These are phyloP conservation scores for Colletotrichum theobromicola DNA, from an alignment of 2,329 filamentous ascomycete species.

Conservation along the genomic window DNA sequence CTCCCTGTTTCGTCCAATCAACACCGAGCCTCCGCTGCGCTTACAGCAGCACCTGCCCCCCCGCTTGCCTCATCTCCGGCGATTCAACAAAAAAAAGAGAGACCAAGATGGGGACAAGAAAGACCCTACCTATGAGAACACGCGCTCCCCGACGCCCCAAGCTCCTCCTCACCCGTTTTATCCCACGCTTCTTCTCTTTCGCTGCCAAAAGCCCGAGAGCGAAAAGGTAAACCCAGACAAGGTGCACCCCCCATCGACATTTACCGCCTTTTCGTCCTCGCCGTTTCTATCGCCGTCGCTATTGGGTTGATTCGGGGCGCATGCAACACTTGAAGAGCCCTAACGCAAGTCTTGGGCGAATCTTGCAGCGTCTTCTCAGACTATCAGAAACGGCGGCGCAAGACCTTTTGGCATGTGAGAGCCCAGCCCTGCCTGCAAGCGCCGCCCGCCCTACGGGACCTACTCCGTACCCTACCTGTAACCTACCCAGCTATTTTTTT, in stretches of 20 bases:
- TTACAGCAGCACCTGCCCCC: neutral
- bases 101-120: neutral
- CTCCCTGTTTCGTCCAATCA: neutral
- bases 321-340: neutral
- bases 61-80: neutral
- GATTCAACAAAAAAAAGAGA: constrained; percentile 15
- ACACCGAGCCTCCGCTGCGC: neutral
- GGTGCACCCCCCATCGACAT: neutral
- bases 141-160: constrained; percentile 10
- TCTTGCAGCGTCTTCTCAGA: neutral
- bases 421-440: neutral
- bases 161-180: constrained; percentile 11
- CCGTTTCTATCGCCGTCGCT: neutral
- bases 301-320: constrained; percentile 1
- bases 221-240: neutral
- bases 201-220: neutral
- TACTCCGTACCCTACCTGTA: neutral
- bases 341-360: neutral
- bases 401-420: constrained; percentile 9
- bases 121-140: neutral
- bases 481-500: neutral
- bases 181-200: neutral
- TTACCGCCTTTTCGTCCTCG: constrained; percentile 20
- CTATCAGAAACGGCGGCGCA: neutral
- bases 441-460: neutral